Conservation (phyloP, 2,329 filamentous ascomycete species). For the Penicillium sp. region DNA sequence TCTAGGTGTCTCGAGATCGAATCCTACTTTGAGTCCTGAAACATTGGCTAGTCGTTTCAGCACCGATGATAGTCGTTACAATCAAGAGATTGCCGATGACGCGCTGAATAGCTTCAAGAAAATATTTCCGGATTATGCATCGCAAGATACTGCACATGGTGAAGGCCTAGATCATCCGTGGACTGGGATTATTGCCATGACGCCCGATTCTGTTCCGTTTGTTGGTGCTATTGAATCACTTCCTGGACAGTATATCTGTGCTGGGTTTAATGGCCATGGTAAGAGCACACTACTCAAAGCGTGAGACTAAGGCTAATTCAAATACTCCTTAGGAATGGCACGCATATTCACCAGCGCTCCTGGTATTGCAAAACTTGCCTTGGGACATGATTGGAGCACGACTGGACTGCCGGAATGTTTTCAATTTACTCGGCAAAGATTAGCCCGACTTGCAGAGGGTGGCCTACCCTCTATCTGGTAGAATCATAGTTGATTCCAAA, state of each 20-base stretch:
- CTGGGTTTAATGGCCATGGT: conserved; percentile 53
- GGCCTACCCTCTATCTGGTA: conserved; percentile 23
- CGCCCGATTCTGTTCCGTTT: conserved; percentile 48
- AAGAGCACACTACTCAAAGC: neutral
- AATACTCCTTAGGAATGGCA: conserved; percentile 25
- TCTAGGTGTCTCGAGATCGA: conserved; percentile 45
- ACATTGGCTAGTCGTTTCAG: conserved; percentile 32
- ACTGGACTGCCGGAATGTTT: conserved; percentile 43
- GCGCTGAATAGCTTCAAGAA: conserved; percentile 36
- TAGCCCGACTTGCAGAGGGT: conserved; percentile 15
- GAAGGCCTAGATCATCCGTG: conserved; percentile 49
- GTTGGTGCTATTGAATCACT: conserved; percentile 44
- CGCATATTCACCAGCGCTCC: conserved; percentile 53
- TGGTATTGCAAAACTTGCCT: conserved; percentile 44
- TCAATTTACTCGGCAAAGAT: conserved; percentile 29
- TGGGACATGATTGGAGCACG: conserved; percentile 39
- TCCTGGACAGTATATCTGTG: conserved; percentile 50
- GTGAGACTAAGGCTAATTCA: neutral
- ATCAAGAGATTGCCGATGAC: conserved; percentile 43
- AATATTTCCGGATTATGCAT: conserved; percentile 33
- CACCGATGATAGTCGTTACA: conserved; percentile 42
- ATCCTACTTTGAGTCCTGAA: conserved; percentile 37
- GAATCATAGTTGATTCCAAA: neutral
- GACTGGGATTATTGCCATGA: conserved; percentile 52
- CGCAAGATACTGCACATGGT: conserved; percentile 31